These are phyloP conservation scores for Colletotrichum chrysophilum DNA, from an alignment of 2,329 filamentous ascomycete species.

Conservation along the genomic window DNA sequence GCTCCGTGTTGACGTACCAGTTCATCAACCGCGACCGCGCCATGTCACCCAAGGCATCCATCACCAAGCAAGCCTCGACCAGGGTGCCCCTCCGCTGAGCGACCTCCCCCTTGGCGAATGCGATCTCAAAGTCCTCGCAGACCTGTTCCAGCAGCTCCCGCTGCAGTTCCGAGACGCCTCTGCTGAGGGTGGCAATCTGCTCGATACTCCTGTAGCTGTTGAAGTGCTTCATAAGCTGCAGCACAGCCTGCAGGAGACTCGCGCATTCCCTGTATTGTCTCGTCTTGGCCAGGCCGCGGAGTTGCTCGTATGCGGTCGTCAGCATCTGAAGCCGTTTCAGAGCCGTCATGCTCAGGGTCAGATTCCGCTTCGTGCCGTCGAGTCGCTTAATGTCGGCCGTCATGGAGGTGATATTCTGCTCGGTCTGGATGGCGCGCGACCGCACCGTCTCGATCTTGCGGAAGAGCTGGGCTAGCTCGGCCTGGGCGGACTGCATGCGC, in stretches of 20 bases:
- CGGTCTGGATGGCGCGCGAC: conserved; percentile 86
- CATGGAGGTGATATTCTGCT: conserved; percentile 97
- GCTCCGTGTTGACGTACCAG: conserved; percentile 98
- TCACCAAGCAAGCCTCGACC: conserved; percentile 87
- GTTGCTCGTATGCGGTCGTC: conserved; percentile 97
- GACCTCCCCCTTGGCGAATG: conserved; percentile 89
- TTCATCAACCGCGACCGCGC: conserved; percentile 83
- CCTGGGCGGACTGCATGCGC: conserved; percentile 89
- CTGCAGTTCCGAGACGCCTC: conserved; percentile 93
- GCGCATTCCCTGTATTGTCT: conserved; percentile 95
- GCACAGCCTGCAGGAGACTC: conserved; percentile 88
- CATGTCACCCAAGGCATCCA: conserved; percentile 91
- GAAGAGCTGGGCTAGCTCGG: conserved; percentile 88
- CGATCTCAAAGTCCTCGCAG: conserved; percentile 98
- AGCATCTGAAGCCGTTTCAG: conserved; percentile 98
- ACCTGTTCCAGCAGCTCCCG: conserved; percentile 93
- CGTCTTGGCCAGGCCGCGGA: conserved; percentile 80
- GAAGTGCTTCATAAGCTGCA: conserved; percentile 98
- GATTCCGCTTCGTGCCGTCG: conserved; percentile 94
- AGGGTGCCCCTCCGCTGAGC: conserved; percentile 71
- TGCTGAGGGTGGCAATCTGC: conserved; percentile 91
- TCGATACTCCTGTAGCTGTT: conserved; percentile 98
- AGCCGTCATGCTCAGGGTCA: conserved; percentile 97
- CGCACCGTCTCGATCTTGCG: conserved; percentile 94
- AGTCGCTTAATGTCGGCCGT: conserved; percentile 98